Evolutionary conservation across 176 grass and related monocot genomes (phyloP), one percentile per base, ranked within the genome.

Genomic region (Triticum monococcum): DNA sequence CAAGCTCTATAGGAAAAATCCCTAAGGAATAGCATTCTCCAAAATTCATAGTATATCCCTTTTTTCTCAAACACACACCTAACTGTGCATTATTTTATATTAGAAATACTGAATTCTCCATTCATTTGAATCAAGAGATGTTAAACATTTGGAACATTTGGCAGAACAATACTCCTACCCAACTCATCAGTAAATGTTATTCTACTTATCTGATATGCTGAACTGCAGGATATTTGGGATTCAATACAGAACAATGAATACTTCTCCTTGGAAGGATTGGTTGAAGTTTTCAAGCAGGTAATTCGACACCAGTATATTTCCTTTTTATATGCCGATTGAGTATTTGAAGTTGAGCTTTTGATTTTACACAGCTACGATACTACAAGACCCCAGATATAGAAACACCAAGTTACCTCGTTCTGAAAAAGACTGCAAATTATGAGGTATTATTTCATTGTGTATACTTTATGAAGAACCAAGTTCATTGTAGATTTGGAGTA

Each of bases 351-450:
- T 73, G 46, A 83, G 17, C 77, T 33, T 79, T 82, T 81, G 70
- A 79, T 90, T 92, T 52, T 92, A n/a, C 32, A 28, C 84, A 98
- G 93, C 86, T 96, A 74, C 73, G 90, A 83, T 91, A 92, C 81
- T 96, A 96, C 84, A 96, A 98, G 90, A 96, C 93, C 45, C 96
- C 96, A 22, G 88, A 98, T 18, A 92, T 92, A 88, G 96, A 89
- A 89, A 96, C 93, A 64, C 96, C 96, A 71, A 94, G 91, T 43
- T 98, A 98, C 65, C 76, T 91, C 46, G 88, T 96, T 85, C 85
- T 98, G 43, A 92, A 92, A 71, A 94, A 77, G 93, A 94, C 92
- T 64, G 84, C 93, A 90, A 81, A 87, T 84, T 98, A 98, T 54
- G 92, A 98, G 95, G 95, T 98, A 79, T 64, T 16, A 68, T 28